Percentiles rank a stretch among this genome's conserved stretches.
Conservation (phyloP, 1,139 yeast species). For the Yarrowia galli region DNA sequence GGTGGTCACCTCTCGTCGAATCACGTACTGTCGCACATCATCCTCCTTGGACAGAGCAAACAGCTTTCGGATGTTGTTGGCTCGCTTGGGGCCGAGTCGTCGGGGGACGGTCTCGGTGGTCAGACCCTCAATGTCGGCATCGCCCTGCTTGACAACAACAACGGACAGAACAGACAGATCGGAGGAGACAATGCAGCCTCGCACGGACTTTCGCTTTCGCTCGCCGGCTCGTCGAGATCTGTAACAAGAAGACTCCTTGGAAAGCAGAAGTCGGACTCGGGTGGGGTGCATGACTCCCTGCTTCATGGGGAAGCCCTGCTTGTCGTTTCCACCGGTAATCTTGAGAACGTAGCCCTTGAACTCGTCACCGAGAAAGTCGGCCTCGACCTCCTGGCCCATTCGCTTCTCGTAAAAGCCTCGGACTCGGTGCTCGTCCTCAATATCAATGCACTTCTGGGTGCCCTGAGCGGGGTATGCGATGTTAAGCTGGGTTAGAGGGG, state of each 20-base stretch:
- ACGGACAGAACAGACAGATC: conserved; percentile 96
- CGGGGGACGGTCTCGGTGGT: conserved; percentile 95
- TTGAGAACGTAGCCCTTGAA: conserved; percentile 99
- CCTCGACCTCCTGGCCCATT: conserved; percentile 99
- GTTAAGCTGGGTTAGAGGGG: conserved; percentile 65
- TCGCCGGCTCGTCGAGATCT: conserved; percentile 99
- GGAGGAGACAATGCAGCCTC: conserved; percentile 99
- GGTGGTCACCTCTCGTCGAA: conserved; percentile 91
- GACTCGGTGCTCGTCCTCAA: conserved; percentile 99
- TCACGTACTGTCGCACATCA: conserved; percentile 92
- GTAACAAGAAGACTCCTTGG: conserved; percentile 98
- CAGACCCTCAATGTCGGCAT: conserved; percentile 91
- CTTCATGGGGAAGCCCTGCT: conserved; percentile 99
- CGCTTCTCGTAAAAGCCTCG: conserved; percentile 99
- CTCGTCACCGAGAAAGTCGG: conserved; percentile 97
- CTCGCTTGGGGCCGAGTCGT: conserved; percentile 99
- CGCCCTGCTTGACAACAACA: conserved; percentile 97
- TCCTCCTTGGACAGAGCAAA: conserved; percentile 98
- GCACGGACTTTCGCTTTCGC: conserved; percentile 99
- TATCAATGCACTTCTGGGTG: conserved; percentile 96
- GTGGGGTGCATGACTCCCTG: conserved; percentile 99
- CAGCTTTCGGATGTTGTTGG: conserved; percentile 99
- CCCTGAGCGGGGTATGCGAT: conserved; percentile 99
- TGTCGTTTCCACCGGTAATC: conserved; percentile 99
- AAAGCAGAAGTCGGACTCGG: conserved; percentile 95